Base-by-base conservation (phyloP, 495 filamentous ascomycete genomes). In the Copromyces sp. region DNA sequence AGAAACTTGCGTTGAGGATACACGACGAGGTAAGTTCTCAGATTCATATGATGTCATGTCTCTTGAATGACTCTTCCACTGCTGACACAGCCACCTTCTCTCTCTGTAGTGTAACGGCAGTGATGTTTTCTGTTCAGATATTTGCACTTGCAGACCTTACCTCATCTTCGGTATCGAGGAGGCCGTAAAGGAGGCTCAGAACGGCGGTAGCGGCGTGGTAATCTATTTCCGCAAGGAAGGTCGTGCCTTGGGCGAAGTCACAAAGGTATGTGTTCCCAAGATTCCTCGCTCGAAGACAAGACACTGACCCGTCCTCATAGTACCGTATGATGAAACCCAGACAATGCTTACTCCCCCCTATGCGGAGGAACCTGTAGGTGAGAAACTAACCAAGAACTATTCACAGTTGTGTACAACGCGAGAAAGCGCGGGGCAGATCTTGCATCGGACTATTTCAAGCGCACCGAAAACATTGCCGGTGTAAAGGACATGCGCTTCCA, bases 141-240 rank as follows among this genome's bases (percentile, higher is more conserved):
- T 99, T 80, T 99, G 95, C 83, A 99, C 95, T 38, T 98, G 95
- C 82, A 89, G 95, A 59, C 95, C 95, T 40, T 99, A 99, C 78
- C 89, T 99, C 72, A 95, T 97, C 75, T 99, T 95, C 78, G 95
- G 95, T 40, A 94, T 99, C 71, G 93, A 94, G 76, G 95, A 99
- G 82, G 95, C 95, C 8, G 95, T 99, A 73, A 95, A 94, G 76
- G 93, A 98, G 83, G 95, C 95, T 14, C 95, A 98, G 84, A 92
- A 91, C 69, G 95, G 95, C 68, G 95, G 95, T 47, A 94, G 90
- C 76, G 95, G 95, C 68, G 95, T 99, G 41, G 95, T 98, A 38
- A 97, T 99, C 80, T 99, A 99, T 82, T 99, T 99, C 89, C 92
- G 95, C 71, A 99, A 99, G 82, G 95, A 99, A 82, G 95, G 95